Conservation (phyloP, 345 rosid species). For the Gynandropsis gynandra region DNA sequence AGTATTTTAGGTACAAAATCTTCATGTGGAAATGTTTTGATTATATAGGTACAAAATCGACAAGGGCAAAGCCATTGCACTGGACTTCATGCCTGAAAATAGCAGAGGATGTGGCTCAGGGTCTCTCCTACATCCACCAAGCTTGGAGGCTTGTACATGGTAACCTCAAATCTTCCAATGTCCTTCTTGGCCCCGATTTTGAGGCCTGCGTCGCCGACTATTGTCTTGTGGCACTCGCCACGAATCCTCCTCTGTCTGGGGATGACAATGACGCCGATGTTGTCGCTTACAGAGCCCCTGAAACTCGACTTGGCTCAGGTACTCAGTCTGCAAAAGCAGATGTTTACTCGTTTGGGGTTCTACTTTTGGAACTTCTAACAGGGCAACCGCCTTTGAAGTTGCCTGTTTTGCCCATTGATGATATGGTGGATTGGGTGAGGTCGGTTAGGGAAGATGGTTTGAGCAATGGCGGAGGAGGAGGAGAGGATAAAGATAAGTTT, state of each 20-base stretch:
- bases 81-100: slow-evolving; percentile 94
- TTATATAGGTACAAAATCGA: slow-evolving; percentile 67
- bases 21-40: too few species aligned
- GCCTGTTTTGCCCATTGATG: slow-evolving; percentile 29
- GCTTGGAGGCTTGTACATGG: slow-evolving; percentile 93
- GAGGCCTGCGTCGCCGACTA: slow-evolving; percentile 78
- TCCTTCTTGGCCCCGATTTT: slow-evolving; percentile 84
- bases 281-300: slow-evolving; percentile 53
- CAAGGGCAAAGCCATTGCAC: slow-evolving; percentile 77
- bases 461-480: slow-evolving; percentile 25
- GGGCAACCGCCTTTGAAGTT: slow-evolving; percentile 67
- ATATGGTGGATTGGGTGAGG: slow-evolving; percentile 54
- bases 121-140: slow-evolving; percentile 91
- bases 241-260: slow-evolving; percentile 14
- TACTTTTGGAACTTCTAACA: slow-evolving; percentile 72
- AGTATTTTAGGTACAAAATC: slow-evolving; percentile 9
- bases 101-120: slow-evolving; percentile 91
- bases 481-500: slow-evolving; percentile 45
- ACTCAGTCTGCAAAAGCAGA: slow-evolving; percentile 50
- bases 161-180: slow-evolving; percentile 75
- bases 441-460: slow-evolving; percentile 47
- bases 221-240: slow-evolving; percentile 52
- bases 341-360: slow-evolving; percentile 64
- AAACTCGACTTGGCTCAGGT: slow-evolving; percentile 34
- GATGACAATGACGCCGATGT: slow-evolving; percentile 34